These are phyloP conservation scores for Solidago caesia DNA, from an alignment of 129 eudicot species.

Conservation along the genomic window DNA sequence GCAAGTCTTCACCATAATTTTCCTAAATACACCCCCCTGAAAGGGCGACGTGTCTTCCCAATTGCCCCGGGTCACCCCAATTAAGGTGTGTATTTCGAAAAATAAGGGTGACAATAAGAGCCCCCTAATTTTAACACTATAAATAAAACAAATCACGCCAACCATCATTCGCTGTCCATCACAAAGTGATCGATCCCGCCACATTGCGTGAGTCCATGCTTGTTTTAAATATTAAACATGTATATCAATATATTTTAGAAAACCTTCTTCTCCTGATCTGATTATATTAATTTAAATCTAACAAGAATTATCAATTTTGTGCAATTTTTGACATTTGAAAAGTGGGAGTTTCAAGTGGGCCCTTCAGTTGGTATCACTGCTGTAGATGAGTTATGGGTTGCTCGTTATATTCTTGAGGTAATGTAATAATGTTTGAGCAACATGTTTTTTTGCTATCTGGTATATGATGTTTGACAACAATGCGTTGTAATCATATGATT, in stretches of 20 bases:
- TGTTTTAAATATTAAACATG: no score
- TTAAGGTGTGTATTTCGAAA: no score
- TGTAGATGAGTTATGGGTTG: slow-evolving; percentile 14
- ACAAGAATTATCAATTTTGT: background rate
- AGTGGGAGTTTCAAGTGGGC: slow-evolving; percentile 23
- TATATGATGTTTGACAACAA: background rate
- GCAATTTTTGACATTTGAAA: slow-evolving; percentile 10
- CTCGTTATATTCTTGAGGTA: slow-evolving; percentile 19
- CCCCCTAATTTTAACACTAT: no score
- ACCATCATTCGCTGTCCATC: no score
- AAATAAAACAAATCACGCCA: no score
- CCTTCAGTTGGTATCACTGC: slow-evolving; percentile 16
- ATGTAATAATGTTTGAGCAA: background rate
- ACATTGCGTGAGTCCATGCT: no score
- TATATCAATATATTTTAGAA: background rate
- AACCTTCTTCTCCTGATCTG: background rate
- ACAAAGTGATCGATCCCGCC: no score
- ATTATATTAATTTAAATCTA: background rate
- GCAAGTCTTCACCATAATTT: no score
- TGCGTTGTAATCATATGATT: background rate
- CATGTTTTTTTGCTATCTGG: background rate
- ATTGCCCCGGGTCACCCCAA: no score
- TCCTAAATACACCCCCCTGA: no score
- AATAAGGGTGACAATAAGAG: no score
- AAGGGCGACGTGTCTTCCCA: no score